Base-by-base conservation (phyloP, 225 moss, liverwort and hornwort genomes). In the Sphagnum tenellum region DNA sequence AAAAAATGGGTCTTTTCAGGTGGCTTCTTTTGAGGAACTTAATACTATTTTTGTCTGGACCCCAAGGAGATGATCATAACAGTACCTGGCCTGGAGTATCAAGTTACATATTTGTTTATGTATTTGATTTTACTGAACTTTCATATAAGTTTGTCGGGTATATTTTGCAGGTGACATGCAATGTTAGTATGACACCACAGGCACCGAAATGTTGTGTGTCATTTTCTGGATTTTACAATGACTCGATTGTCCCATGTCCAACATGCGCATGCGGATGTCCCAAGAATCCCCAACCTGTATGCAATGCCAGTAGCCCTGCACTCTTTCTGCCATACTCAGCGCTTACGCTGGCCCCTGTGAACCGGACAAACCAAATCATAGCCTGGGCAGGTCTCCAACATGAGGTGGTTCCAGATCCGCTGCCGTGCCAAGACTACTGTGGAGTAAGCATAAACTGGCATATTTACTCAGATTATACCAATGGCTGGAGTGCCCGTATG, bases 361-460 rank as follows among this genome's bases (percentile, higher is more conserved):
- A 95, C 65, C 78, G 91, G 0, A 89, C 87, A 0, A 64, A 55
- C 9, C 71, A 86, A 56, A 74, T 88, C 0, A 12, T 48, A 9
- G 78, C 89, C 0, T 82, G 89, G 76, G 86, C 91, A 0, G 45
- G 64, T 4, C 56, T 89, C 7, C 83, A 84, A 4, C 83, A 74
- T 59, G 74, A 77, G 66, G 60, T 53, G 7, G 46, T 86, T 44
- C 91, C 94, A 3, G 48, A 51, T 5, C 83, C 84, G 12, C 69
- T 85, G 3, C 94, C 94, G 0, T 95, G 94, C 77, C 77, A 83
- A 8, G 94, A 95, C 67, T 86, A 88, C 60, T 95, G 94, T 48
- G 91, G 87, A 3, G 67, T 89, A 45, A 82, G 82, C 67, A 66
- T 91, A 47, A 95, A 95, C 78, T 95, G 94, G 94, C 94, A 95